phyloP scores from a whole-genome alignment of 345 rosid genomes.

The Pistacia atlantica region DNA sequence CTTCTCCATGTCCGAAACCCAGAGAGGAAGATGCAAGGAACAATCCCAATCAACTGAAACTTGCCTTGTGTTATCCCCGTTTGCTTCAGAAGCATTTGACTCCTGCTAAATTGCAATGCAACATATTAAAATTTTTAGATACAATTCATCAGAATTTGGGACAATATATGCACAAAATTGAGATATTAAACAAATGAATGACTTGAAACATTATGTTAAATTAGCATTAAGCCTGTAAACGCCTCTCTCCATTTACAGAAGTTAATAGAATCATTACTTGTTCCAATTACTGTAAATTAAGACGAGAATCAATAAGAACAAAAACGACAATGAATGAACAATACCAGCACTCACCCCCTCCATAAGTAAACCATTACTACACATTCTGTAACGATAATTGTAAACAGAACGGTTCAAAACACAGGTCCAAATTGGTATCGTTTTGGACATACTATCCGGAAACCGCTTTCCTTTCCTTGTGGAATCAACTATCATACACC shows the following conservation, averaged over 20 bases:
- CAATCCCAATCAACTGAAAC: constrained; percentile 65
- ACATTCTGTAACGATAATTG: constrained; percentile 37
- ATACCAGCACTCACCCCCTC: constrained; percentile 43
- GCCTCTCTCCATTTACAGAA: not conserved
- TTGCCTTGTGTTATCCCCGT: constrained; percentile 22
- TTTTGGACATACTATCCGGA: constrained; percentile 97
- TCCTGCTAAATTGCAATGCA: constrained; percentile 34
- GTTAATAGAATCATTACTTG: not conserved
- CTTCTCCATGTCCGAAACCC: constrained; percentile 82
- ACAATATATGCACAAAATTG: not conserved
- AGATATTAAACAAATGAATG: not conserved
- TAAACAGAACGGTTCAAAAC: constrained; percentile 69
- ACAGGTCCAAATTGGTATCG: constrained; percentile 92
- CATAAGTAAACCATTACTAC: constrained; percentile 21
- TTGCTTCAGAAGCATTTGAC: constrained; percentile 18
- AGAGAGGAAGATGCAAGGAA: constrained; percentile 87
- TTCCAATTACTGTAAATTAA: not conserved
- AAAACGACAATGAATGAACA: constrained; percentile 2
- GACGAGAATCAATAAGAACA: not conserved
- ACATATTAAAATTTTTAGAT: not conserved
- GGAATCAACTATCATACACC: constrained; percentile 83
- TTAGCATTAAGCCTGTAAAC: not conserved
- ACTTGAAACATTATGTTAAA: not conserved
- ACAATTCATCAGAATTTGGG: not conserved
- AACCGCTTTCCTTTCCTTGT: constrained; percentile 90